Conservation (phyloP, 2,329 filamentous ascomycete species). For the Akanthomyces lecanii region DNA sequence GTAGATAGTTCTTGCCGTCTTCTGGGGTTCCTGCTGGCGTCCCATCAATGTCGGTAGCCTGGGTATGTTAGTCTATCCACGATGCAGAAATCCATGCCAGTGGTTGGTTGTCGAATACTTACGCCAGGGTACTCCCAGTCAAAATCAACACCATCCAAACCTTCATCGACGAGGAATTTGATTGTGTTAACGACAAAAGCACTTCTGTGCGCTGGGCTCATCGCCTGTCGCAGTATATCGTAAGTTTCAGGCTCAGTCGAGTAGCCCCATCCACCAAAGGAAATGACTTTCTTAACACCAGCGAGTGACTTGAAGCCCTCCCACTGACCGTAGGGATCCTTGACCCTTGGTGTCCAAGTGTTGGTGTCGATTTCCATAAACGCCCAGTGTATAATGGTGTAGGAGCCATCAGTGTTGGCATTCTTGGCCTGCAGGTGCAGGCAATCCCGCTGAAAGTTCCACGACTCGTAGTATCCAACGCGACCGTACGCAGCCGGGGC, state of each 20-base stretch:
- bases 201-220: slow-evolving; percentile 32
- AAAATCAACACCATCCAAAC: slow-evolving; percentile 41
- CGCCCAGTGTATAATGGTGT: slow-evolving; percentile 30
- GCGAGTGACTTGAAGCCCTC: slow-evolving; percentile 27
- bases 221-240: slow-evolving; percentile 28
- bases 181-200: slow-evolving; percentile 34
- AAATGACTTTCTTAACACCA: slow-evolving; percentile 31
- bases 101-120: too few relatives aligned
- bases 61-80: too few relatives aligned
- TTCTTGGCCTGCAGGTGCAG: slow-evolving; percentile 28
- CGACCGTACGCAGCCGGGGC: slow-evolving; percentile 18
- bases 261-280: slow-evolving; percentile 35
- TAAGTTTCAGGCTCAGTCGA: slow-evolving; percentile 26
- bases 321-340: slow-evolving; percentile 26
- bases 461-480: slow-evolving; percentile 33
- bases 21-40: too few relatives aligned
- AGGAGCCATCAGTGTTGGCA: slow-evolving; percentile 19
- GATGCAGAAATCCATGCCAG: too few relatives aligned
- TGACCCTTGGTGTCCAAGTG: slow-evolving; percentile 20
- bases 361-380: slow-evolving; percentile 26
- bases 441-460: slow-evolving; percentile 28
- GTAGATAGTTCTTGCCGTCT: slow-evolving; percentile 9
- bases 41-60: too few relatives aligned
- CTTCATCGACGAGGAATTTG: slow-evolving; percentile 36
- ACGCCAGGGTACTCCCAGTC: slow-evolving; percentile 45